phyloP scores from a whole-genome alignment of 1,284 basidiomycete species.

The Ceratobasidium sp. region DNA sequence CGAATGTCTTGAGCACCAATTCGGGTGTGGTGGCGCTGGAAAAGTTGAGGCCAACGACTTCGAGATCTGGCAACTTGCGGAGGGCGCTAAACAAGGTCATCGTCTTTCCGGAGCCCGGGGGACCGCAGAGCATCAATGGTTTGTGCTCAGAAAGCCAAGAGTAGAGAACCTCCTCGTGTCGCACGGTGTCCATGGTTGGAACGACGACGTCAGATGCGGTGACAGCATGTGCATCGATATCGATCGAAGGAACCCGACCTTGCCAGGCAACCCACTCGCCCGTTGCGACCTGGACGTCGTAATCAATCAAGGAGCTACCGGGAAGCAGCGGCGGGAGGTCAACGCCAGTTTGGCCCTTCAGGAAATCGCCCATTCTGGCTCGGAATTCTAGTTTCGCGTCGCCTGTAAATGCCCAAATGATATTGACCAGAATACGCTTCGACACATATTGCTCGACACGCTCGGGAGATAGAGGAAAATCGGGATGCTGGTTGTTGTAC shows the following conservation, averaged over 20 bases:
- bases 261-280: conserved; percentile 96
- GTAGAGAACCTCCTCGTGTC: conserved; percentile 98
- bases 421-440: conserved; percentile 88
- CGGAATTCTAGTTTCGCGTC: conserved; percentile 91
- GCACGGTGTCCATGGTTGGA: conserved; percentile 97
- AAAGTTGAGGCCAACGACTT: conserved; percentile 98
- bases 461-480: conserved; percentile 88
- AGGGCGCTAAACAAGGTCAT: conserved; percentile 99
- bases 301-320: conserved; percentile 92
- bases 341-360: conserved; percentile 85
- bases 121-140: conserved; percentile 97
- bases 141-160: conserved; percentile 99
- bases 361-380: conserved; percentile 87
- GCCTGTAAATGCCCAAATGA: conserved; percentile 98
- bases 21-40: conserved; percentile 99
- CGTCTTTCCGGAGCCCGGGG: conserved; percentile 98
- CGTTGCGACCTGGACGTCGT: conserved; percentile 85
- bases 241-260: conserved; percentile 88
- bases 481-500: conserved; percentile 93
- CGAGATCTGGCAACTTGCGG: conserved; percentile 97
- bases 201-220: conserved; percentile 97
- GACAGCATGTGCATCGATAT: conserved; percentile 96
- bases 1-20: conserved; percentile 98
- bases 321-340: conserved; percentile 80
- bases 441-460: conserved; percentile 89